Conservation (phyloP, 352 stramenopile genomes). For the Phytophthora meadii region DNA sequence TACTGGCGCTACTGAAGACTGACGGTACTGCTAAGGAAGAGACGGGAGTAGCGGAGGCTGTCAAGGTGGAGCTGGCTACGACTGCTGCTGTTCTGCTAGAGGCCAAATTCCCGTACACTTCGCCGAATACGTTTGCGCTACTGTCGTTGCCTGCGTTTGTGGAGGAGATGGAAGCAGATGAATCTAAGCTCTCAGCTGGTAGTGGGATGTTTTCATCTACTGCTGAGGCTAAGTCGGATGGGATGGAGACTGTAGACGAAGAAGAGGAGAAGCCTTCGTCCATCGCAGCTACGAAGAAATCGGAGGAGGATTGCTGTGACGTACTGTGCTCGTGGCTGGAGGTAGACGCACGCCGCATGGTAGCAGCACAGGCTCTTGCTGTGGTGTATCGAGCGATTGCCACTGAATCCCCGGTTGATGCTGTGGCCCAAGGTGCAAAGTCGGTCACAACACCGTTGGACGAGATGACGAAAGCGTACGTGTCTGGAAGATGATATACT, state of each 20-base stretch:
- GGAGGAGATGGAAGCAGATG: conserved; percentile 48
- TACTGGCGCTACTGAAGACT: conserved; percentile 48
- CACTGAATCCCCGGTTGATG: conserved; percentile 17
- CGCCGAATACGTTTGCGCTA: conserved; percentile 54
- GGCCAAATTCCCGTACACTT: conserved; percentile 44
- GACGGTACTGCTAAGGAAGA: conserved; percentile 21
- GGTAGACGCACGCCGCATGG: conserved; percentile 31
- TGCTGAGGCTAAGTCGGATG: conserved; percentile 29
- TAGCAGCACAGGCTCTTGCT: conserved; percentile 47
- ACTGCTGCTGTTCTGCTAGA: conserved; percentile 71
- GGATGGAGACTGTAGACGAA: conserved; percentile 38
- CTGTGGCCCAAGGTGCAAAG: conserved; percentile 25
- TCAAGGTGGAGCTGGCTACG: conserved; percentile 59
- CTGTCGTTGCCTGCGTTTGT: conserved; percentile 69
- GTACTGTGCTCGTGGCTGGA: conserved; percentile 54
- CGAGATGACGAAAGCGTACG: conserved; percentile 42
- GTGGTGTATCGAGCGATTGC: conserved; percentile 46
- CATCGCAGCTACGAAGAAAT: conserved; percentile 22
- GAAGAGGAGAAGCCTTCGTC: conserved; percentile 39
- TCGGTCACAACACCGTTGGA: conserved; percentile 36
- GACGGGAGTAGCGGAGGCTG: conserved; percentile 42
- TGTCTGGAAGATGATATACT: not conserved
- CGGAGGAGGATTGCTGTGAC: conserved; percentile 46
- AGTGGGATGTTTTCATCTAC: conserved; percentile 12
- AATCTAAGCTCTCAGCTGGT: conserved; percentile 34